Conservation (phyloP, 305 asterid genomes). For the Petunia hybrid region DNA sequence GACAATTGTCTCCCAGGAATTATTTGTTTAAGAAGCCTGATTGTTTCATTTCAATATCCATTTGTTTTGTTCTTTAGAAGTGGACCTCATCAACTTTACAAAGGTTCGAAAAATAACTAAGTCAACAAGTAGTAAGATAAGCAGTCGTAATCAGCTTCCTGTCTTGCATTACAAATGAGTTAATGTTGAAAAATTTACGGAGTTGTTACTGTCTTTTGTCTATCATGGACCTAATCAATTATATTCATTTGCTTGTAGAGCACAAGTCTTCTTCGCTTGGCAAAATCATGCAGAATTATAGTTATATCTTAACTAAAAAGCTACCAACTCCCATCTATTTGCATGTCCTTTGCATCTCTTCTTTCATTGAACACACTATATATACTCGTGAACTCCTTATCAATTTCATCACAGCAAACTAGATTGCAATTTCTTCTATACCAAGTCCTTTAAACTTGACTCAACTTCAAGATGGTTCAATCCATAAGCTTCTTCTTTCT, state of each 20-base stretch:
- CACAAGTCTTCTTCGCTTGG: not conserved
- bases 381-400: not conserved
- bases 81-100: not conserved
- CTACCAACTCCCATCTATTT: constrained; percentile 30
- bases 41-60: not conserved
- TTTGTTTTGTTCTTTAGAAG: not conserved
- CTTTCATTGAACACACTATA: constrained; percentile 27
- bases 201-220: too few relatives aligned
- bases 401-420: not conserved
- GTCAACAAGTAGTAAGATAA: constrained; percentile 18
- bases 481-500: constrained; percentile 49
- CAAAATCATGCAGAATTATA: not conserved
- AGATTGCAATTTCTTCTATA: not conserved
- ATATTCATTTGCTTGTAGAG: not conserved
- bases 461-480: constrained; percentile 47
- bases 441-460: not conserved
- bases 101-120: not conserved
- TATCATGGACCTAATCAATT: not conserved
- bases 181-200: not conserved
- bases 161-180: not conserved
- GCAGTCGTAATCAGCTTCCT: constrained; percentile 22
- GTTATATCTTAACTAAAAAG: constrained; percentile 16
- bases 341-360: not conserved
- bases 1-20: constrained; percentile 1
- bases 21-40: constrained; percentile 20